phyloP scores from a whole-genome alignment of 306 rosid genomes.

The Fagus sylvatica region DNA sequence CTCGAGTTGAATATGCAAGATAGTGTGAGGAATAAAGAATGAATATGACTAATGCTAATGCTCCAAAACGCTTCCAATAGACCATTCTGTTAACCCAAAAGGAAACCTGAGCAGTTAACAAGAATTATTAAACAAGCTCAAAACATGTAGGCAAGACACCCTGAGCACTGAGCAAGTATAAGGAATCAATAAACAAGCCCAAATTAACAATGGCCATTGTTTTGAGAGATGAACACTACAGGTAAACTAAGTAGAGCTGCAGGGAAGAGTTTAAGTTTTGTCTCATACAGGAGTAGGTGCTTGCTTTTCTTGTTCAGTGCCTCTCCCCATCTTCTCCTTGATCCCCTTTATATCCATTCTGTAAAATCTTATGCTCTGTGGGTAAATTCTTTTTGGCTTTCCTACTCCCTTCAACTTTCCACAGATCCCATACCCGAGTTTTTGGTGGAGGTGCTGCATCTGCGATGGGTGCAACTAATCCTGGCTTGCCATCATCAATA shows the following conservation, averaged over 20 bases:
- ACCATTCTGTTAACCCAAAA: background rate
- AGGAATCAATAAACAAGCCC: background rate
- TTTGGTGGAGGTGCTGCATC: conserved; percentile 75
- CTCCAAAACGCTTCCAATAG: background rate
- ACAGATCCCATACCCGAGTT: conserved; percentile 53
- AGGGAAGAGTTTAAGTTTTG: background rate
- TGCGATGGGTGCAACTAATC: conserved; percentile 76
- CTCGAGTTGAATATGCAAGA: too few species aligned
- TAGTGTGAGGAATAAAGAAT: background rate
- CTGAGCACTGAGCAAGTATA: background rate
- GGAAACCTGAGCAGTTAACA: background rate
- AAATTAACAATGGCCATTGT: background rate
- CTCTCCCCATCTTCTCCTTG: conserved; percentile 44
- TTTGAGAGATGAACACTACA: conserved; percentile 15
- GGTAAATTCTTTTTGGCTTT: conserved; percentile 66
- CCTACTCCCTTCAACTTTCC: conserved; percentile 60
- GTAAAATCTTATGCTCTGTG: conserved; percentile 55
- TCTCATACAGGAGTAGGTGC: conserved; percentile 57
- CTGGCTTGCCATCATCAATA: conserved; percentile 92
- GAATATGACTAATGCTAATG: background rate
- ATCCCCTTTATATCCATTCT: conserved; percentile 33
- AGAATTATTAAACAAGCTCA: background rate
- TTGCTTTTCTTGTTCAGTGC: conserved; percentile 41
- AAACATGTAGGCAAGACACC: background rate
- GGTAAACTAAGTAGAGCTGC: background rate